Base-by-base conservation (phyloP, 306 rosid species). In the Bauhinia variegata region DNA sequence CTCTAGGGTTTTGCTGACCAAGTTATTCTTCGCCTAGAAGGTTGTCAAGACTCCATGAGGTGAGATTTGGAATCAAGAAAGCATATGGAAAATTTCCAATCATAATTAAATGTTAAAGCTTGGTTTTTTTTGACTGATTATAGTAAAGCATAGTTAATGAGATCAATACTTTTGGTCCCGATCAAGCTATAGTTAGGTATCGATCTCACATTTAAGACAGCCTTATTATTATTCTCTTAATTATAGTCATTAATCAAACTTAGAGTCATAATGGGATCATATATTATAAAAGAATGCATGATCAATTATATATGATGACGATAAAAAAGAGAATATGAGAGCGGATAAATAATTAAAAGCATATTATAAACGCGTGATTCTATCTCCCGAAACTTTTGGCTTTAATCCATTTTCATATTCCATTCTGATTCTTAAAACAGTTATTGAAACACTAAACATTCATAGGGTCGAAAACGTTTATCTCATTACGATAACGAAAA, bases 51-150 rank as follows among this genome's bases (percentile, higher is more conserved):
- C 70, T 61, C 49, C 72, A 75, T 72, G 46, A 72, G 82, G 73
- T 72, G 46, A 72, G 82, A 88, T 74, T 70, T 71, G 77, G 84
- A 84, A 84, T 78, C 83, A 3, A 52, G 34, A 67, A 75, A 82
- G 82, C 65, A 68, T 50, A 68, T 74, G 68, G 32, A 47, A 66
- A 76, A 77, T 71, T 83, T 72, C 31, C 63, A 42, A 16, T 65
- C 71, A 34, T 60, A 68, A 51, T 54, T 63, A 67, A 51, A 60
- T 51, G 73, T 13, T 53, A 54, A 65, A 63, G 70, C 70, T 61
- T 46, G 62, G 62, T 30, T 60, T 65, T 54, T 57, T 53, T 61
- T 47, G 65, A 60, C 64, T 14, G 42, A 67, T 37, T 80, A 18
- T 5, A 59, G 56, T 48, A 60, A 7, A 53, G 74, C 72, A 56